A percentile compares a stretch with the other conserved stretches of the same genome.
Conservation (phyloP, 2,329 filamentous ascomycete species). For the Pseudogymnoascus sp. region DNA sequence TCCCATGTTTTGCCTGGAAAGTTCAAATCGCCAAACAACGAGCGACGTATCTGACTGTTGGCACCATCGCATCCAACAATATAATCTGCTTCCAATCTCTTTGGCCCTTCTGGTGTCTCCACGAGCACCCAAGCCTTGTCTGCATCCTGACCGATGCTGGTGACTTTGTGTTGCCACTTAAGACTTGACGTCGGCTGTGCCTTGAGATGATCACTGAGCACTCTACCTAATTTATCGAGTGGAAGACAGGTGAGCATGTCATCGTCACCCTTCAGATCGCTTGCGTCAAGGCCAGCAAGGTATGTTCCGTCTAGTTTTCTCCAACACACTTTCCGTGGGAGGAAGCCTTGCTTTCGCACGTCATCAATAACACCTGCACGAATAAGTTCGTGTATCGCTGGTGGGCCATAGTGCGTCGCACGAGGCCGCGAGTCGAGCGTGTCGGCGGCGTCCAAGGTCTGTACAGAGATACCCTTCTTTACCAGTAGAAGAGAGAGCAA, state of each 20-base stretch:
- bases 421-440: constrained; percentile 54
- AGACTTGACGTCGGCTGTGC: constrained; percentile 32
- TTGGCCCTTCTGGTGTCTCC: constrained; percentile 34
- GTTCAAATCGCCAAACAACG: too few species aligned
- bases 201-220: constrained; percentile 28
- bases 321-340: too few species aligned
- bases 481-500: too few species aligned
- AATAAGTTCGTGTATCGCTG: constrained; percentile 50
- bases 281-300: too few species aligned
- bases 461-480: too few species aligned
- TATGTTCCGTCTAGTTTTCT: too few species aligned
- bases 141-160: constrained; percentile 42
- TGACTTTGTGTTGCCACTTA: constrained; percentile 43
- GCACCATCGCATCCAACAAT: too few species aligned
- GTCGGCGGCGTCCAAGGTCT: constrained; percentile 26
- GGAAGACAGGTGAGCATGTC: too few species aligned
- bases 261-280: too few species aligned
- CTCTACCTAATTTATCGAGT: too few species aligned
- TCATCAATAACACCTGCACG: constrained; percentile 49
- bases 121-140: constrained; percentile 42
- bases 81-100: constrained; percentile 1
- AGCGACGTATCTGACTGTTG: too few species aligned
- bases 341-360: constrained; percentile 21
- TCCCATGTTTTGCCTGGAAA: background rate
- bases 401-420: constrained; percentile 54